Evolutionary conservation across 169 alveolate species (phyloP), one percentile per base, ranked within the genome.

Genomic region (Plasmodium adleri): DNA sequence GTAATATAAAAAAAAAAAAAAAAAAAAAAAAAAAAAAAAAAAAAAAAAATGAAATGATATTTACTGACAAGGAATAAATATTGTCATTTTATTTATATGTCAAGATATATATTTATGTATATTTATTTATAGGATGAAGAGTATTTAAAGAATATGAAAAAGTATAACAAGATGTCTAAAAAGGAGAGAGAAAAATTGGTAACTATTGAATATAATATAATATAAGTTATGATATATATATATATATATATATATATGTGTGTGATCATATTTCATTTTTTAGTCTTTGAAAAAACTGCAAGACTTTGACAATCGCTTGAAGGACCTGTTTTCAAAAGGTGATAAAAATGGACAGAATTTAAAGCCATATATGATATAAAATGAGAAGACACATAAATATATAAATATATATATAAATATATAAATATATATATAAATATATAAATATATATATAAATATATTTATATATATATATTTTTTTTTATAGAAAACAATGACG

Each of bases 151-250:
- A 64, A 67, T 15, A 56, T 67, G 45, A 80, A 71, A 60, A 80
- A 80, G 50, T 39, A 67, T 56, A 66, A 56, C 2, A 80, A 80
- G 15, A 80, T 80, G 90, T 80, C 90, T 54, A 80, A 80, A 49
- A 43, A 20, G 50, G 90, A 80, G 39, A 80, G 90, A 47, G 90
- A 80, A 60, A 67, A 67, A 17, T 50, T 45, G 90, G 90, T 80
- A 9, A 75, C 47, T 12, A 22, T 3, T 45, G 3, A 26, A 47
- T 45, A 45, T 60, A 59, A 32, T 32, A 32, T 32, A 4, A 32
- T 32, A 8, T 32, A 32, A 32, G 5, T 32, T 32, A 4, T 28
- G 39, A 50, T 50, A 50, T 50, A 50, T 50, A 50, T 50, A 50
- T 50, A 50, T 50, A 50, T 50, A 52, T 52, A 52, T 52, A 52